Evolutionary conservation across 2,329 filamentous ascomycete genomes (phyloP), one percentile per base, ranked within the genome.

Genomic region (Ophiostoma triangulosporum): DNA sequence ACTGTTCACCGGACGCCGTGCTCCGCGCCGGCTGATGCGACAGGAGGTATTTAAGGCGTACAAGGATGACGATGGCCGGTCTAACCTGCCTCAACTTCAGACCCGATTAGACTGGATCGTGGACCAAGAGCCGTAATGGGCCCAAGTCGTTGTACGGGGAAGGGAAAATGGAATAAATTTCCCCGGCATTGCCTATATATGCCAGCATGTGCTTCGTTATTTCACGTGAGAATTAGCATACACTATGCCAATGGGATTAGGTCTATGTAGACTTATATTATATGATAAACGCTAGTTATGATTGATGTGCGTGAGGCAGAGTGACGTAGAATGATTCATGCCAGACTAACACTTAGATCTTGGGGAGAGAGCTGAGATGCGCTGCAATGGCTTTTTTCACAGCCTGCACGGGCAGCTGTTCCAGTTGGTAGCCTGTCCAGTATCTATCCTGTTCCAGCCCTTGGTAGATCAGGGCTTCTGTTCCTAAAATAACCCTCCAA

Each of bases 401-500:
- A 59, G 74, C 69, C 32, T 75, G 66, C 1, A 85, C 73, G 1
- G 81, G 81, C 57, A 86, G 66, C 32, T 84, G 73, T 12, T 73
- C 69, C 1, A 81, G 64, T 29, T 74, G 65, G 60, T 70, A 73
- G 0, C 83, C 83, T 0, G 83, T 86, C 84, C 85, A 88, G 57
- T 73, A 73, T 51, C 64, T 68, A 56, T 76, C 73, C 65, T 86
- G 85, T 66, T 86, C 85, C 17, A 89, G 65, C 0, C 85, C 86
- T 65, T 89, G 85, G 69, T 81, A 88, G 58, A 89, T 84, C 72
- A 89, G 70, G 0, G 85, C 83, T 69, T 89, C 86, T 0, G 84
- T 88, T 0, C 86, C 86, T 6, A 87, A 65, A 24, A 89, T 84
- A 1, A 89, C 80, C 66, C 82, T 76, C 86, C 86, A 89, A 0